Evolutionary conservation across 169 alveolate genomes (phyloP), one percentile per base, ranked within the genome.

Genomic region (Eimeria tenella): DNA sequence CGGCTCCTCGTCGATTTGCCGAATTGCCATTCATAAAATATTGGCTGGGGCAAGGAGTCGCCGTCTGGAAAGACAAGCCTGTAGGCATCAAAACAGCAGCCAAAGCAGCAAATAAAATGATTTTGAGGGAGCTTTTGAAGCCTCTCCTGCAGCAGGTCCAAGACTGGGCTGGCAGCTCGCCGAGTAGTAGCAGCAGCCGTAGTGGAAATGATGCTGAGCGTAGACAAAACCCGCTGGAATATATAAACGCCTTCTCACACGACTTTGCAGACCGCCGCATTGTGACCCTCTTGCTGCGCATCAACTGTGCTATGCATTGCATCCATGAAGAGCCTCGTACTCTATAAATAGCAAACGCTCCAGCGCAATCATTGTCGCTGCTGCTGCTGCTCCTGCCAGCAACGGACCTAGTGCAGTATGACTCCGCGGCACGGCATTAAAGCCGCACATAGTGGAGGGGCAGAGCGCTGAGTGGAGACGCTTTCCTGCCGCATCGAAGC

Each of bases 261-360:
- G 77, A 68, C 55, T 68, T 68, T 68, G 77, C 77, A n/a, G 77
- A 68, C 77, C 11, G 77, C 11, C n/a, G 77, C n/a, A 68, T 68
- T n/a, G 31, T 68, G 1, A 8, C n/a, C 49, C 11, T 68, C 42
- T n/a, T 68, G 77, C 77, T 68, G 49, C 77, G 77, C 49, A 68
- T 68, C 31, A 68, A 68, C 31, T 68, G 77, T 11, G 77, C n/a
- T 7, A 17, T 68, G 77, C 77, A 68, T 5, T 68, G 77, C 31
- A 68, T 13, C 31, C 77, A 7, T 68, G 77, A 17, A 10, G 68
- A 58, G 19, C 19, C 11, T 10, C 11, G 21, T 58, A 17, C 68
- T 58, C 19, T 58, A 58, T 58, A 3, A 58, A 58, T 58, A 17
- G 49, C 77, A 68, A 58, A 58, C 3, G 19, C 11, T 58, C 68